Conservation (phyloP, 169 alveolate species). For the Cardiosporidium cionae region DNA sequence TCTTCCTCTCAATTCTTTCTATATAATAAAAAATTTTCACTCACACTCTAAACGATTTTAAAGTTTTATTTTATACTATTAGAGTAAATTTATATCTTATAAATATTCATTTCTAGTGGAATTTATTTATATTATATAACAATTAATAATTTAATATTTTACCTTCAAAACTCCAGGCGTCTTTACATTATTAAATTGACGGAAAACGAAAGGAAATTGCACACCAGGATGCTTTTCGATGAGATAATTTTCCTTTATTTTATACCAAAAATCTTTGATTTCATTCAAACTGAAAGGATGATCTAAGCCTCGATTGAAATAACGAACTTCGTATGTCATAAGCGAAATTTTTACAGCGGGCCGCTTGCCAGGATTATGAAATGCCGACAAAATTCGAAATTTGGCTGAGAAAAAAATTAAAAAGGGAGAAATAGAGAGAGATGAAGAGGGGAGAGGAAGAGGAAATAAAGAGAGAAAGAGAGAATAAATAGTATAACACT, state of each 20-base stretch:
- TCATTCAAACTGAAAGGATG: slow-evolving; percentile 75
- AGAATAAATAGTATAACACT: neutral
- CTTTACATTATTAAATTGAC: slow-evolving; percentile 48
- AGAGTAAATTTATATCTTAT: too few species aligned
- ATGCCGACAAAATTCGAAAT: slow-evolving; percentile 70
- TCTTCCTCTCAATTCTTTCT: too few species aligned
- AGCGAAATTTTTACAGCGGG: slow-evolving; percentile 66
- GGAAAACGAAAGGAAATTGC: slow-evolving; percentile 75
- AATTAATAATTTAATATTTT: too few species aligned
- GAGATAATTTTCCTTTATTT: slow-evolving; percentile 63
- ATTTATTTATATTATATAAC: too few species aligned
- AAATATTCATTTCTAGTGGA: too few species aligned
- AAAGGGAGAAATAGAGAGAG: neutral
- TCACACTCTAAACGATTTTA: too few species aligned
- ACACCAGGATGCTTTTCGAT: slow-evolving; percentile 58
- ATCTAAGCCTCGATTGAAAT: slow-evolving; percentile 71
- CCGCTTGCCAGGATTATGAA: slow-evolving; percentile 71
- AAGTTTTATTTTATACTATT: too few species aligned
- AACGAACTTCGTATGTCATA: slow-evolving; percentile 69
- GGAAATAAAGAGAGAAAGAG: slow-evolving; percentile 1
- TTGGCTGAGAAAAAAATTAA: slow-evolving; percentile 32
- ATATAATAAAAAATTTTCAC: too few species aligned
- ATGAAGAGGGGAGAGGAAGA: neutral
- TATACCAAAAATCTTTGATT: slow-evolving; percentile 65
- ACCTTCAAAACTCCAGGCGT: slow-evolving; percentile 36